These are phyloP conservation scores for Hypoxylon sp. DNA, from an alignment of 2,329 filamentous ascomycete genomes.

Conservation along the genomic window DNA sequence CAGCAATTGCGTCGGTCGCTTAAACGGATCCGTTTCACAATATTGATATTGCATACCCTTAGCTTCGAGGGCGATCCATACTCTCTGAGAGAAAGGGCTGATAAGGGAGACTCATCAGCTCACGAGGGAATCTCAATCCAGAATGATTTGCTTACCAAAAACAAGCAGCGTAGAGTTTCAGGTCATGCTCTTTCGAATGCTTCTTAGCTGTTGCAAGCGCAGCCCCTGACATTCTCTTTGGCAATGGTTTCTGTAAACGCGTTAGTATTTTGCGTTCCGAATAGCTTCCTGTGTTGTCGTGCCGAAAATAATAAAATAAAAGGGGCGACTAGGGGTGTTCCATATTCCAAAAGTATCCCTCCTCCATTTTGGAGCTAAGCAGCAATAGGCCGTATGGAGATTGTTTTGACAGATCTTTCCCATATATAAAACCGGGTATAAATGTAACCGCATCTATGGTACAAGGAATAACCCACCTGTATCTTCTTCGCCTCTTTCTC, in stretches of 20 bases:
- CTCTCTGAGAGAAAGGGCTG: slow-evolving; percentile 87
- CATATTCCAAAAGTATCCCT: slow-evolving; percentile 8
- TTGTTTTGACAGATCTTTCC: slow-evolving; percentile 28
- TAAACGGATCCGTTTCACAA: slow-evolving; percentile 86
- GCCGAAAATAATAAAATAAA: slow-evolving; percentile 1
- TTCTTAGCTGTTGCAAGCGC: slow-evolving; percentile 78
- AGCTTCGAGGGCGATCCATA: slow-evolving; percentile 89
- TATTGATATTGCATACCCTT: slow-evolving; percentile 88
- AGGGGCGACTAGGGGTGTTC: slow-evolving; percentile 2
- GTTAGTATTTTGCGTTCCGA: slow-evolving; percentile 22
- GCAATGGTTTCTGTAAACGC: slow-evolving; percentile 75
- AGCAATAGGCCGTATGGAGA: slow-evolving; percentile 20
- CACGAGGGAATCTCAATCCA: slow-evolving; percentile 6
- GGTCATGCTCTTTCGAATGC: slow-evolving; percentile 76
- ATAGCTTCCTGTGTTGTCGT: slow-evolving; percentile 7
- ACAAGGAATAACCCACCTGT: slow-evolving; percentile 61
- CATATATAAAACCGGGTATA: slow-evolving; percentile 34
- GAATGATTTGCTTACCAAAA: slow-evolving; percentile 74
- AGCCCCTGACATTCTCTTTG: slow-evolving; percentile 79
- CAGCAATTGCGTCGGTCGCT: slow-evolving; percentile 74
- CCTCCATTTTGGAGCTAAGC: slow-evolving; percentile 19
- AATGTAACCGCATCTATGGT: slow-evolving; percentile 28
- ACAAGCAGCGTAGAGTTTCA: slow-evolving; percentile 86
- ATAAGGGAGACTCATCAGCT: slow-evolving; percentile 40
- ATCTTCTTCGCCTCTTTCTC: slow-evolving; percentile 76